Conservation (phyloP, 129 eudicot genomes). For the Pseudognaphalium luteoalbum region DNA sequence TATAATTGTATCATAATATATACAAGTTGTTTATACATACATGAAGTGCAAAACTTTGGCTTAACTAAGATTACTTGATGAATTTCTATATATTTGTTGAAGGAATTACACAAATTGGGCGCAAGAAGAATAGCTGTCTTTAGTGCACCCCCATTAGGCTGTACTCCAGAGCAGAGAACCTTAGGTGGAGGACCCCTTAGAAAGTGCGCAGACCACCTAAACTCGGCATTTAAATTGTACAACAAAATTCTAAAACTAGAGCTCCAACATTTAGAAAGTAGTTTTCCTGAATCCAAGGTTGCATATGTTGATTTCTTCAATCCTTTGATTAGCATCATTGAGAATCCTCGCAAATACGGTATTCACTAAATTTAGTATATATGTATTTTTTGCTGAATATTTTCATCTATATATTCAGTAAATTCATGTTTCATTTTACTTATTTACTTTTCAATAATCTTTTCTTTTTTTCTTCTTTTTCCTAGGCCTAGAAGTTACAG, state of each 20-base stretch:
- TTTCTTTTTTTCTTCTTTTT: background rate
- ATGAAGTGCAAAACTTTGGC: too few species aligned
- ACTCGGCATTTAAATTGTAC: conserved; percentile 42
- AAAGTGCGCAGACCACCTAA: conserved; percentile 38
- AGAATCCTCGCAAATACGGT: conserved; percentile 40
- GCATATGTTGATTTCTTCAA: conserved; percentile 43
- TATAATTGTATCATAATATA: too few species aligned
- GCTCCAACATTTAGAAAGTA: conserved; percentile 28
- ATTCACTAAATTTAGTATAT: background rate
- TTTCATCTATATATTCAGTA: background rate
- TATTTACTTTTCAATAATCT: background rate
- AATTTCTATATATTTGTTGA: background rate
- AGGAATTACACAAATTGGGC: conserved; percentile 59
- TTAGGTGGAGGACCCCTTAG: conserved; percentile 46
- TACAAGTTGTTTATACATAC: too few species aligned
- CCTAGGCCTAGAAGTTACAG: conserved; percentile 40
- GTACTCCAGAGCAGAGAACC: conserved; percentile 63
- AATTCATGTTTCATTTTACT: background rate
- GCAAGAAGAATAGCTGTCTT: conserved; percentile 57
- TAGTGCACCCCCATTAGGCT: conserved; percentile 63
- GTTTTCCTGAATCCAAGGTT: conserved; percentile 27
- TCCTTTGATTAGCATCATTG: conserved; percentile 32
- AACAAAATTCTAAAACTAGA: conserved; percentile 40
- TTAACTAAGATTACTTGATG: background rate
- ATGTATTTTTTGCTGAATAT: background rate